Evolutionary conservation across 1,139 yeast species (phyloP).

Genomic region (Blastobotrys serpentis): DNA sequence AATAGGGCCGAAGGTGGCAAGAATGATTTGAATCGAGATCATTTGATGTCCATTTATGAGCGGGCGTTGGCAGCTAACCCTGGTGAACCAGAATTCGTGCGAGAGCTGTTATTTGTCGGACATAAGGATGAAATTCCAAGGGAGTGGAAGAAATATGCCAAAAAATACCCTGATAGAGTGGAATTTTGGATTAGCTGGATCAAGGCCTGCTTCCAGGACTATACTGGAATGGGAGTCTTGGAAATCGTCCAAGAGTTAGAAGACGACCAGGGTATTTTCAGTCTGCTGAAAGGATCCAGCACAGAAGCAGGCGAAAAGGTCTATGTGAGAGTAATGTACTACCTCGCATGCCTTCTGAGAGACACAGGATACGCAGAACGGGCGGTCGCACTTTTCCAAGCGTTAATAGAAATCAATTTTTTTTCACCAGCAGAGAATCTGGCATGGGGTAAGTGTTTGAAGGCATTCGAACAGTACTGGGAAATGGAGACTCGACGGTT

Average conservation of each 20-base stretch:
- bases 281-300: slow-evolving; percentile 6
- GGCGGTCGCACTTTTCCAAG: slow-evolving; percentile 25
- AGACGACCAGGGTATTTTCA: neutral
- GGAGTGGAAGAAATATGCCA: slow-evolving; percentile 19
- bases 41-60: slow-evolving; percentile 13
- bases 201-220: slow-evolving; percentile 12
- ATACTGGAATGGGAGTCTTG: slow-evolving; percentile 5
- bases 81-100: slow-evolving; percentile 11
- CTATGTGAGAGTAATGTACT: slow-evolving; percentile 17
- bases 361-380: slow-evolving; percentile 26
- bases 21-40: slow-evolving; percentile 13
- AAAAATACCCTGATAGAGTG: slow-evolving; percentile 13
- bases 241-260: slow-evolving; percentile 11
- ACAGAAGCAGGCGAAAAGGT: slow-evolving; percentile 10
- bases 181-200: slow-evolving; percentile 21
- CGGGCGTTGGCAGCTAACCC: slow-evolving; percentile 20
- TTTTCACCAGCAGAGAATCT: slow-evolving; percentile 18
- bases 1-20: slow-evolving; percentile 14
- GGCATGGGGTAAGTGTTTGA: slow-evolving; percentile 4
- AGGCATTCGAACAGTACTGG: slow-evolving; percentile 25
- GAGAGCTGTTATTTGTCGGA: neutral
- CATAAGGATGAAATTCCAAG: neutral
- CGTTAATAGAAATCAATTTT: slow-evolving; percentile 22
- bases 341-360: slow-evolving; percentile 17
- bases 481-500: slow-evolving; percentile 24